Conservation (phyloP, 176 grass and related monocot genomes). For the Rhynchospora breviuscula region DNA sequence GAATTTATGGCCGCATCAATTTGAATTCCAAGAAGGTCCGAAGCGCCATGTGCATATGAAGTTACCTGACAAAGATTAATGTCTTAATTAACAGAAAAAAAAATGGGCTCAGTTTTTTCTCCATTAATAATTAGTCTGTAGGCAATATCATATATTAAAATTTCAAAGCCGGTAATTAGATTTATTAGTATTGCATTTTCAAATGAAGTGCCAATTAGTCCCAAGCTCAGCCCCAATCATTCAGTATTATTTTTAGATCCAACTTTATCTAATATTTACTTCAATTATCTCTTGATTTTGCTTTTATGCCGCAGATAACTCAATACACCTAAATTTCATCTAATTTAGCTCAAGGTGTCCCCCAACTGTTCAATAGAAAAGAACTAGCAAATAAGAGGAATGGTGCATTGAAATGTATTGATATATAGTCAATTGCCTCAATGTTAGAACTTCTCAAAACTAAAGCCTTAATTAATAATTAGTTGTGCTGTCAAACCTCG, state of each 20-base stretch:
- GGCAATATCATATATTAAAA: constrained; percentile 8
- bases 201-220: background rate
- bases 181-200: background rate
- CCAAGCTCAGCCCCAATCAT: background rate
- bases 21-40: constrained; percentile 98
- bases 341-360: background rate
- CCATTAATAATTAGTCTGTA: background rate
- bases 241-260: background rate
- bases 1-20: constrained; percentile 97
- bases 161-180: background rate
- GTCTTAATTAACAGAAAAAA: background rate
- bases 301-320: background rate
- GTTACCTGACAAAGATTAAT: constrained; percentile 55
- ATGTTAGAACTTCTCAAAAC: background rate
- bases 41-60: constrained; percentile 90
- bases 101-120: background rate
- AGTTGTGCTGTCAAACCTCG: background rate
- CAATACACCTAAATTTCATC: background rate
- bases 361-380: background rate
- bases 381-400: background rate
- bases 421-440: background rate
- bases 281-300: background rate
- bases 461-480: background rate
- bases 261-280: constrained; percentile 4
- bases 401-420: background rate